Percentiles rank a stretch among this genome's conserved stretches.
phyloP scores from a whole-genome alignment of 2,329 filamentous ascomycete species.

The Diaporthe velutina region DNA sequence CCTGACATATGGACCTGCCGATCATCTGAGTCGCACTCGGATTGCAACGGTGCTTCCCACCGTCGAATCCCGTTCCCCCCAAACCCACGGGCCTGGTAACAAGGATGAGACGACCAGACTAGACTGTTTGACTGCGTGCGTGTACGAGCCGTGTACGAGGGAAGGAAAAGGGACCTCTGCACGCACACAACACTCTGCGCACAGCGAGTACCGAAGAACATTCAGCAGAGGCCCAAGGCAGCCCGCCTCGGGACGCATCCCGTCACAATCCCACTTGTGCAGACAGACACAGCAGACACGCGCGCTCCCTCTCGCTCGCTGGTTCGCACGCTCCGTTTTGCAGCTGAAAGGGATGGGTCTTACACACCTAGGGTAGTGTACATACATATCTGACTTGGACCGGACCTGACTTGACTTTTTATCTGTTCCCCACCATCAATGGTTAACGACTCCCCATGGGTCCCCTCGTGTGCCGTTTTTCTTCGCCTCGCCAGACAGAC shows the following conservation, averaged over 20 bases:
- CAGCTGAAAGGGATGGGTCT: slow-evolving; percentile 18
- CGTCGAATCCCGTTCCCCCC: slow-evolving; percentile 21
- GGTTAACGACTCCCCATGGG: not conserved
- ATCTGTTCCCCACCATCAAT: slow-evolving; percentile 18
- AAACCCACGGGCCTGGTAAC: slow-evolving; percentile 18
- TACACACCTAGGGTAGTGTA: not conserved
- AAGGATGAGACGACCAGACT: not conserved
- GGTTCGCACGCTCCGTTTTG: not conserved
- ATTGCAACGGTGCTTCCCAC: slow-evolving; percentile 1
- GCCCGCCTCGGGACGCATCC: slow-evolving; percentile 4
- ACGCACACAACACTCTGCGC: not conserved
- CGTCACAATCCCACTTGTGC: not conserved
- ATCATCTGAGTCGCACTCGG: slow-evolving; percentile 19
- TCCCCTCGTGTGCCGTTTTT: not conserved
- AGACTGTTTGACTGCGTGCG: not conserved
- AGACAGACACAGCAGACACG: not conserved
- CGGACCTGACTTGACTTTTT: slow-evolving; percentile 5
- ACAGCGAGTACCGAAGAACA: not conserved
- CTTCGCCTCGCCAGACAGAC: not conserved
- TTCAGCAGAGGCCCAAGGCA: not conserved
- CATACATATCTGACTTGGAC: slow-evolving; percentile 9
- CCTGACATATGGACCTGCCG: not conserved
- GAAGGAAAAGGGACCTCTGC: not conserved
- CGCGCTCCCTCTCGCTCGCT: not conserved
- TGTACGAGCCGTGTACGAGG: not conserved